These are phyloP conservation scores for Ganoderma sinense DNA, from an alignment of 1,284 basidiomycete genomes.

Conservation along the genomic window DNA sequence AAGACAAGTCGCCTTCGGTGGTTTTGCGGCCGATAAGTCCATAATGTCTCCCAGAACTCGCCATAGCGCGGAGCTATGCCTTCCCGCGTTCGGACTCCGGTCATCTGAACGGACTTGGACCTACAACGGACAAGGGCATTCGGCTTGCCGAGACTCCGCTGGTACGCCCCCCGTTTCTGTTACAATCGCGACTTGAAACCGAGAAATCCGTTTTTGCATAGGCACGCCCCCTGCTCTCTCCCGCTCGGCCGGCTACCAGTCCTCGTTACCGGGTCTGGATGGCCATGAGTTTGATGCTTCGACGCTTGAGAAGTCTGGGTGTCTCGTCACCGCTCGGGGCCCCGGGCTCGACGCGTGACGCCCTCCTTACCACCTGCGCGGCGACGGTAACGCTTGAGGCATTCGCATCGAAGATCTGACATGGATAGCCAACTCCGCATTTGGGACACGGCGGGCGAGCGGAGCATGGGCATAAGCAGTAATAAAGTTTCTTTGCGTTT, in stretches of 20 bases:
- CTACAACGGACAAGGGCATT: constrained; percentile 22
- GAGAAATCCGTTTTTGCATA: constrained; percentile 14
- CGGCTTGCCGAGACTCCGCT: constrained; percentile 6
- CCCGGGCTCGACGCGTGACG: background rate
- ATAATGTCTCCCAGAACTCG: background rate
- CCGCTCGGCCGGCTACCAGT: constrained; percentile 6
- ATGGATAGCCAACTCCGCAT: background rate
- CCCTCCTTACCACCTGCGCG: background rate
- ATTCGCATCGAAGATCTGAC: constrained; percentile 8
- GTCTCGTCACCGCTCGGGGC: background rate
- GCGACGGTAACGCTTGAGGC: background rate
- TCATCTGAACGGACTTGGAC: constrained; percentile 15
- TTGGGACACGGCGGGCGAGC: background rate
- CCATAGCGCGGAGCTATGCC: constrained; percentile 13
- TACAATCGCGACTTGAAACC: background rate
- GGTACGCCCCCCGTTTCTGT: constrained; percentile 9
- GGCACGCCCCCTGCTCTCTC: constrained; percentile 1
- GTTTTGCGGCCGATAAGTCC: background rate
- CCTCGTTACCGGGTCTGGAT: background rate
- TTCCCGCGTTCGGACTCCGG: background rate
- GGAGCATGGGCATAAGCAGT: background rate
- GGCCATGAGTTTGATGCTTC: constrained; percentile 13
- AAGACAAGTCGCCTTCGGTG: background rate
- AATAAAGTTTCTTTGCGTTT: background rate
- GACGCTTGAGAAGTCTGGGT: constrained; percentile 9